phyloP scores from a whole-genome alignment of 768 basidiomycete species.

The Rhodotorula diobovata region DNA sequence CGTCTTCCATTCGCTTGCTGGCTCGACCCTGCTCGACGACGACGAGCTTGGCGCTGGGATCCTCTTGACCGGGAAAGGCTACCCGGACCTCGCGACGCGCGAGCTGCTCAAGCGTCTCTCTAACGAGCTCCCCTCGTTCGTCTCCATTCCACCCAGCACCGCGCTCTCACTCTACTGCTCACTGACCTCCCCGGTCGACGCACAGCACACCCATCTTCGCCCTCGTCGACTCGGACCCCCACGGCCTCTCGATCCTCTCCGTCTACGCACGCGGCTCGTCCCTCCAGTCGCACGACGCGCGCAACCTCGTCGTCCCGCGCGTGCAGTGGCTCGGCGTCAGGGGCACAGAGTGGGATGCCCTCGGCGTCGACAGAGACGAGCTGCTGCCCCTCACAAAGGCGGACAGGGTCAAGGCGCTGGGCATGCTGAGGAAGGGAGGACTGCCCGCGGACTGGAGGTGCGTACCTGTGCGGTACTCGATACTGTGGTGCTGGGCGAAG shows the following conservation, averaged over 20 bases:
- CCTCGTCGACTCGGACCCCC: conserved; percentile 85
- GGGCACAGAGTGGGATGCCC: conserved; percentile 50
- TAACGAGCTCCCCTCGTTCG: conserved; percentile 55
- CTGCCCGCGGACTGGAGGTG: conserved; percentile 68
- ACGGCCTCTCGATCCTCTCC: conserved; percentile 84
- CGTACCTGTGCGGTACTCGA: no score
- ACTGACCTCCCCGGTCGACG: neutral
- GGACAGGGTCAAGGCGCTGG: conserved; percentile 70
- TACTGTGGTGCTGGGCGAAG: no score
- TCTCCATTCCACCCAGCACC: no score
- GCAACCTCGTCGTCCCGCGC: conserved; percentile 56
- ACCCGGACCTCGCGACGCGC: conserved; percentile 87
- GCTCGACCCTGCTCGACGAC: conserved; percentile 52
- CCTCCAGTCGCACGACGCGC: conserved; percentile 65
- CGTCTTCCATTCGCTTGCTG: conserved; percentile 82
- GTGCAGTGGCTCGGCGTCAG: conserved; percentile 77
- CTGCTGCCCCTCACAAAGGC: conserved; percentile 65
- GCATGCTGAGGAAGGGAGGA: conserved; percentile 57
- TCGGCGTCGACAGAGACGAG: conserved; percentile 58
- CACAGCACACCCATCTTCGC: conserved; percentile 69
- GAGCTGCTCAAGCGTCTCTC: conserved; percentile 72
- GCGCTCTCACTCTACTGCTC: neutral
- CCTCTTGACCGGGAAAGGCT: conserved; percentile 70
- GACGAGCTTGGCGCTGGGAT: conserved; percentile 40
- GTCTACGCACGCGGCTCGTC: conserved; percentile 78